Percentiles rank a stretch among this genome's conserved stretches.
phyloP scores from a whole-genome alignment of 2,329 filamentous ascomycete species.

The Colletotrichum echinochloae region DNA sequence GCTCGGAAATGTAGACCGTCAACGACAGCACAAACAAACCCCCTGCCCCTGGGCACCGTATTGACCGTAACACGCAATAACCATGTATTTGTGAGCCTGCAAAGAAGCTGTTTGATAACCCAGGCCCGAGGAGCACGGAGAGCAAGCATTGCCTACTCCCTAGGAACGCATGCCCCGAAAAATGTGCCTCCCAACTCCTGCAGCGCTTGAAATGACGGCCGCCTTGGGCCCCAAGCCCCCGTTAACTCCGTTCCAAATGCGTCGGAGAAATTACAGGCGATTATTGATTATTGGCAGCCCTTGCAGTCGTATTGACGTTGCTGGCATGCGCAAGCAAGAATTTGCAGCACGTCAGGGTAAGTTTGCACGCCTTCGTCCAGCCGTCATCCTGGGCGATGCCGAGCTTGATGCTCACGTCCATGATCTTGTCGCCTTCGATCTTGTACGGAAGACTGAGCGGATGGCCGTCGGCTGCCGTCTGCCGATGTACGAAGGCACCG shows the following conservation, averaged over 20 bases:
- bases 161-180: not conserved
- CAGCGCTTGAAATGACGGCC: constrained; percentile 24
- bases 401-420: constrained; percentile 87
- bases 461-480: constrained; percentile 60
- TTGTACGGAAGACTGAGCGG: constrained; percentile 83
- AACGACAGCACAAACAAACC: no score
- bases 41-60: no score
- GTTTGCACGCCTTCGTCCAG: constrained; percentile 98
- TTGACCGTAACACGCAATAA: not conserved
- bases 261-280: not conserved
- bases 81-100: not conserved
- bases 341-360: constrained; percentile 96
- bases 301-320: constrained; percentile 68
- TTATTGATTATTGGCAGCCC: constrained; percentile 20
- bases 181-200: constrained; percentile 11
- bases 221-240: constrained; percentile 8
- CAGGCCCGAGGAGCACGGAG: not conserved
- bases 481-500: constrained; percentile 80
- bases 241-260: not conserved
- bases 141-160: not conserved
- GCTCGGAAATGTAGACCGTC: not conserved
- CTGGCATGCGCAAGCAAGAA: constrained; percentile 94
- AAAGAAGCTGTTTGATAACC: not conserved
- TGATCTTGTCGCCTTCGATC: constrained; percentile 89
- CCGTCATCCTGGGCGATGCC: constrained; percentile 92